Evolutionary conservation across 306 rosid genomes (phyloP).

Genomic region (Corylus avellana): DNA sequence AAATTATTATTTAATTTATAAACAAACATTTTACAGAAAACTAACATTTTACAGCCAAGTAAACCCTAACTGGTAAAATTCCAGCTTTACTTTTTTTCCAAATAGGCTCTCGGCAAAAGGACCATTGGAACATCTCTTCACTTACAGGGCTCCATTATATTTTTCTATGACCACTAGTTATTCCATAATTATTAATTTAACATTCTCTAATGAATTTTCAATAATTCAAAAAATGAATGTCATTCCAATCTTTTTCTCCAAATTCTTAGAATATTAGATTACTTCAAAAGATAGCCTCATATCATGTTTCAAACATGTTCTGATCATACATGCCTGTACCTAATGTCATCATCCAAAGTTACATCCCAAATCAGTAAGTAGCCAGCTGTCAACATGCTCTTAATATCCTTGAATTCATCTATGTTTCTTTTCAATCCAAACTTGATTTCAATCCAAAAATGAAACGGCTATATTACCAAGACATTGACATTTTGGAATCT

Average conservation of each 20-base stretch:
- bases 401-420: not conserved
- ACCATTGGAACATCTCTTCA: not conserved
- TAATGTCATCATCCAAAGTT: not conserved
- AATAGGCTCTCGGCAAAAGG: not conserved
- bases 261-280: not conserved
- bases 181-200: not conserved
- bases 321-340: conserved; percentile 7
- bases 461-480: not conserved
- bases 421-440: not conserved
- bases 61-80: not conserved
- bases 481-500: not conserved
- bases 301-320: conserved; percentile 11
- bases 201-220: not conserved
- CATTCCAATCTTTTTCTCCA: not conserved
- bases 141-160: not conserved
- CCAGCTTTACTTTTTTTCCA: not conserved
- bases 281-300: not conserved
- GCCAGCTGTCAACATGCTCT: not conserved
- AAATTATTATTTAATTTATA: no score
- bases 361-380: not conserved
- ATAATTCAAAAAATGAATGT: not conserved
- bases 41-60: not conserved
- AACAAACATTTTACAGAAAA: not conserved
- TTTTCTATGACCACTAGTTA: not conserved
- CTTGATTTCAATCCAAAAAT: not conserved